Conservation (phyloP, 1,284 basidiomycete genomes). For the Leccinum holopus region DNA sequence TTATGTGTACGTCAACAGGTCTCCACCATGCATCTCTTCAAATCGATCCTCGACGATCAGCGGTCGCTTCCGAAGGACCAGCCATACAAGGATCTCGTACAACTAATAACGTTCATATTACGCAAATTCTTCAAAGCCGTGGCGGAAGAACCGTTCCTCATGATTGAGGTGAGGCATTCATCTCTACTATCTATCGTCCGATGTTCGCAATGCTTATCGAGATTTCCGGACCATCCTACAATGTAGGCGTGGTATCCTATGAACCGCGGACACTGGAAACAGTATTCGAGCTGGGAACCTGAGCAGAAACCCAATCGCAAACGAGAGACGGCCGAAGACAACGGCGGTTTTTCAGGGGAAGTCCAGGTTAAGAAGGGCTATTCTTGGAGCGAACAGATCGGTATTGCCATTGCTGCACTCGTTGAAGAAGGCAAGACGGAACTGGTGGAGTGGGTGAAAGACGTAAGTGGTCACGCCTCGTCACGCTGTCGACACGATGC, state of each 20-base stretch:
- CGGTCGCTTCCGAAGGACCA: constrained; percentile 73
- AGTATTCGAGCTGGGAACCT: constrained; percentile 78
- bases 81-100: constrained; percentile 79
- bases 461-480: constrained; percentile 49
- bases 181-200: constrained; percentile 27
- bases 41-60: constrained; percentile 75
- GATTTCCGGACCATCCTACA: constrained; percentile 1
- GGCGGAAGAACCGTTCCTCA: constrained; percentile 76
- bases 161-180: constrained; percentile 64
- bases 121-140: constrained; percentile 91
- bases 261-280: constrained; percentile 83
- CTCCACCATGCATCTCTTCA: constrained; percentile 83
- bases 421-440: constrained; percentile 62
- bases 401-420: constrained; percentile 77
- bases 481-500: constrained; percentile 25
- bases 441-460: constrained; percentile 77
- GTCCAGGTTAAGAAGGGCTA: constrained; percentile 85
- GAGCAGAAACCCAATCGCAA: constrained; percentile 51
- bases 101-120: constrained; percentile 80
- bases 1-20: constrained; percentile 54
- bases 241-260: constrained; percentile 84
- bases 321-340: constrained; percentile 44
- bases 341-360: constrained; percentile 54
- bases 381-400: constrained; percentile 88
- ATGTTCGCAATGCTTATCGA: constrained; percentile 19